Conservation (phyloP, 1,284 basidiomycete genomes). For the Ustilago crameri region DNA sequence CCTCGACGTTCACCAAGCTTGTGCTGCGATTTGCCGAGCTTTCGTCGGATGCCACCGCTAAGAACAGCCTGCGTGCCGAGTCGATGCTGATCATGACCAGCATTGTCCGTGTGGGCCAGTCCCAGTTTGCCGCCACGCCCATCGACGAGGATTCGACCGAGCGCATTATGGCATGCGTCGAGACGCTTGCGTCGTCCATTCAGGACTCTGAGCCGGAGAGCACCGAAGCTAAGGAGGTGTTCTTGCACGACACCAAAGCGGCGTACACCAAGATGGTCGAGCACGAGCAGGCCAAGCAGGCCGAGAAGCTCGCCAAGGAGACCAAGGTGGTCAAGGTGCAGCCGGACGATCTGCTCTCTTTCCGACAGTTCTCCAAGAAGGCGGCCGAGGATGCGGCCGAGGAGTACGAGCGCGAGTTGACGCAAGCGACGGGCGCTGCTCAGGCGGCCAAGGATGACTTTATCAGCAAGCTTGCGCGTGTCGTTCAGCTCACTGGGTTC, state of each 20-base stretch:
- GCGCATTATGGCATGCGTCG: slow-evolving; percentile 95
- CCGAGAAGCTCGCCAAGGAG: slow-evolving; percentile 85
- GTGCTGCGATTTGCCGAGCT: slow-evolving; percentile 82
- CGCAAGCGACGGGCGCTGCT: slow-evolving; percentile 85
- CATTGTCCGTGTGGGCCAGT: slow-evolving; percentile 94
- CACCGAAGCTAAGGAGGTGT: slow-evolving; percentile 79
- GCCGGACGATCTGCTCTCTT: slow-evolving; percentile 89
- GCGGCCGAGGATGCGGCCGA: slow-evolving; percentile 70
- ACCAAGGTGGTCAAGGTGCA: slow-evolving; percentile 81
- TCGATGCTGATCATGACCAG: slow-evolving; percentile 99
- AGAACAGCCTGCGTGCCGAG: slow-evolving; percentile 79
- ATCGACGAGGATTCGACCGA: slow-evolving; percentile 99
- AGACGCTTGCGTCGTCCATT: slow-evolving; percentile 76
- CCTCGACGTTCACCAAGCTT: slow-evolving; percentile 89
- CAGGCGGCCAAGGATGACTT: slow-evolving; percentile 88
- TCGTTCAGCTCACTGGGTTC: slow-evolving; percentile 96
- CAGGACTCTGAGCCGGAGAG: slow-evolving; percentile 70
- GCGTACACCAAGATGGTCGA: slow-evolving; percentile 96
- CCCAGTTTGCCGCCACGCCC: slow-evolving; percentile 88
- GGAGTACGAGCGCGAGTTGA: slow-evolving; percentile 88
- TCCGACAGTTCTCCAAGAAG: slow-evolving; percentile 96
- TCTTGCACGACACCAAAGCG: slow-evolving; percentile 89
- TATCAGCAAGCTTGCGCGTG: slow-evolving; percentile 92
- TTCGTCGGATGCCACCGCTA: slow-evolving; percentile 74
- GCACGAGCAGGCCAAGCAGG: slow-evolving; percentile 75